phyloP scores from a whole-genome alignment of 1,284 basidiomycete genomes.

The Rhodotorula sp. region DNA sequence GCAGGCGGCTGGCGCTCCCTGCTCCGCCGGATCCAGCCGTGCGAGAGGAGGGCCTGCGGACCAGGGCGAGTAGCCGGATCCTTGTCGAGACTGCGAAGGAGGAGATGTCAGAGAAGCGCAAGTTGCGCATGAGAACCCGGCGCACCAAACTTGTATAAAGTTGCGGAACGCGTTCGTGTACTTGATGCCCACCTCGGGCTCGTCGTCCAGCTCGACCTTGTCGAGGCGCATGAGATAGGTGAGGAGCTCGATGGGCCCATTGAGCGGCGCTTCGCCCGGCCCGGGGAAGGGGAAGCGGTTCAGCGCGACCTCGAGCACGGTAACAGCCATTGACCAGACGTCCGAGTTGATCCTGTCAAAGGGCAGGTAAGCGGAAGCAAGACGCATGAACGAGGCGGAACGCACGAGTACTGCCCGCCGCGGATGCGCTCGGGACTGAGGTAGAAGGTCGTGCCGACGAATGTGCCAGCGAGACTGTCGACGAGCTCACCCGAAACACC shows the following conservation, averaged over 20 bases:
- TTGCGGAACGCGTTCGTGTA: conserved; percentile 90
- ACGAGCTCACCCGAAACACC: conserved; percentile 95
- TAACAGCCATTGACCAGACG: conserved; percentile 96
- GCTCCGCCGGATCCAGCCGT: conserved; percentile 80
- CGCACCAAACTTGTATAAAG: conserved; percentile 85
- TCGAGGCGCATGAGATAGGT: conserved; percentile 87
- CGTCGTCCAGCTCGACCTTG: conserved; percentile 63
- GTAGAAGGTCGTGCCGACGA: conserved; percentile 94
- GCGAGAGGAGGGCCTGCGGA: conserved; percentile 78
- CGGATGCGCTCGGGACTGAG: conserved; percentile 97
- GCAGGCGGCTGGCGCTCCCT: conserved; percentile 72
- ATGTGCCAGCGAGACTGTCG: conserved; percentile 87
- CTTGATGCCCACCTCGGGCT: conserved; percentile 55
- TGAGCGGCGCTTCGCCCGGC: conserved; percentile 59
- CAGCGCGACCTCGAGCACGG: conserved; percentile 88
- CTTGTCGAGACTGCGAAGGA: conserved; percentile 48
- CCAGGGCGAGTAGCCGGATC: conserved; percentile 66
- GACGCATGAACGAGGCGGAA: background rate
- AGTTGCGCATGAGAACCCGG: conserved; percentile 9
- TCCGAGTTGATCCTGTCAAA: conserved; percentile 72
- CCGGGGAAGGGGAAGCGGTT: conserved; percentile 93
- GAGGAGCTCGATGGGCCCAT: conserved; percentile 89
- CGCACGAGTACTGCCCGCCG: conserved; percentile 73
- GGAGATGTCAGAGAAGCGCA: background rate
- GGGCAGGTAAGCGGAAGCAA: background rate